These are phyloP conservation scores for Quercus phellos DNA, from an alignment of 331 rosid species.

Conservation along the genomic window DNA sequence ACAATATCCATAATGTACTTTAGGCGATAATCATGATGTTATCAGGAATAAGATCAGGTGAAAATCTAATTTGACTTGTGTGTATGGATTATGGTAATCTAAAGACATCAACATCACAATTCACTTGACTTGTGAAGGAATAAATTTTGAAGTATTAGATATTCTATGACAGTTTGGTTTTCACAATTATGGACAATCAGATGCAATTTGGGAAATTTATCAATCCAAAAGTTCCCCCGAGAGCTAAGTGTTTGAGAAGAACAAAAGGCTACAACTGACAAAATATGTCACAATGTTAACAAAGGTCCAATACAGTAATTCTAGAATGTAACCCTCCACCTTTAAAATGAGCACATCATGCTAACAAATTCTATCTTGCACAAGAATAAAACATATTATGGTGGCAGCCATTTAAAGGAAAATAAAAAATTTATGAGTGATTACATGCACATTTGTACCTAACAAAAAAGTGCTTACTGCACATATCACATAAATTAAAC, in stretches of 20 bases:
- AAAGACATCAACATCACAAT: neutral
- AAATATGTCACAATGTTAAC: neutral
- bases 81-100: neutral
- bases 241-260: neutral
- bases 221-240: neutral
- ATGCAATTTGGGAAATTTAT: neutral
- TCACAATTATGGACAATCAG: neutral
- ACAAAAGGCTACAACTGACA: neutral
- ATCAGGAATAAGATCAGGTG: neutral
- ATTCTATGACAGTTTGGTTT: neutral
- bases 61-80: neutral
- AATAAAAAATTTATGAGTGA: neutral
- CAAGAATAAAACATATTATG: neutral
- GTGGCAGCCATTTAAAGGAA: neutral
- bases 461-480: no score
- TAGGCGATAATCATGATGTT: neutral
- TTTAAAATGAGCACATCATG: neutral
- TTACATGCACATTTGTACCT: neutral
- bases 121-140: neutral
- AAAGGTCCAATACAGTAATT: neutral
- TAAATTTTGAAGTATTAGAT: neutral
- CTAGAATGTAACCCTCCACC: neutral
- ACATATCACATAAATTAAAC: neutral
- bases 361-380: neutral
- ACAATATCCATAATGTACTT: neutral